These are phyloP conservation scores for Mycena citricolor DNA, from an alignment of 1,284 basidiomycete species.

Conservation along the genomic window DNA sequence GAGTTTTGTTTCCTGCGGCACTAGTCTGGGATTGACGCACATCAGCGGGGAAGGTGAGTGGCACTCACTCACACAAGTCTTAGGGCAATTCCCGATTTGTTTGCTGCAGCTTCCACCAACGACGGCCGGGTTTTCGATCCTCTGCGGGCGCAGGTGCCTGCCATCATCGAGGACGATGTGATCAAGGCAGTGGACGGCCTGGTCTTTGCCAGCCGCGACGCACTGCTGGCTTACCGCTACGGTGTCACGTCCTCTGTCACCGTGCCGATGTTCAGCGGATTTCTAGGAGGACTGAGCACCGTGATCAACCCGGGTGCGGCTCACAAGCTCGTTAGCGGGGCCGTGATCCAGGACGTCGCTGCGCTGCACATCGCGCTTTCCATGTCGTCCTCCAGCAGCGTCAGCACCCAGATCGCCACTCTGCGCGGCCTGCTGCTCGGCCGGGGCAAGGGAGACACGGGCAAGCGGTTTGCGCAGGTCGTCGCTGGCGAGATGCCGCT, in stretches of 20 bases:
- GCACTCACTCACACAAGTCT: conserved; percentile 20
- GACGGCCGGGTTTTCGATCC: conserved; percentile 64
- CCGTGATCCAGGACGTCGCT: conserved; percentile 67
- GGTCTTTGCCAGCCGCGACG: conserved; percentile 68
- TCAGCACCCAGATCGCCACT: conserved; percentile 72
- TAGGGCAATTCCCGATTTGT: conserved; percentile 38
- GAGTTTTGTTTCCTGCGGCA: conserved; percentile 18
- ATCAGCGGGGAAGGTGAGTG: conserved; percentile 20
- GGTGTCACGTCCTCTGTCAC: conserved; percentile 69
- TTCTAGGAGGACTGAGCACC: conserved; percentile 68
- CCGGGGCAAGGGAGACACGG: conserved; percentile 41
- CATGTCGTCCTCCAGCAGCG: conserved; percentile 41
- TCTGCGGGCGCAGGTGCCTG: conserved; percentile 45
- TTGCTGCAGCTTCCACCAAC: conserved; percentile 50
- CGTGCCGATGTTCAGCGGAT: conserved; percentile 53
- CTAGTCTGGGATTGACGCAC: conserved; percentile 17
- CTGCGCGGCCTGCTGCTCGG: conserved; percentile 51
- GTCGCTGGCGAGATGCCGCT: conserved; percentile 47
- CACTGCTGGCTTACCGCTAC: conserved; percentile 67
- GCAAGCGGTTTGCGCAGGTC: conserved; percentile 44
- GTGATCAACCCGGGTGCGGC: conserved; percentile 63
- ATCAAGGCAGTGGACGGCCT: conserved; percentile 75
- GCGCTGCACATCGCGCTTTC: conserved; percentile 74
- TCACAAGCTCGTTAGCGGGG: conserved; percentile 63
- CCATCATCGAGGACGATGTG: conserved; percentile 50